Evolutionary conservation across 2,329 filamentous ascomycete genomes (phyloP), one percentile per base, ranked within the genome.

Genomic region (Calycina marina): DNA sequence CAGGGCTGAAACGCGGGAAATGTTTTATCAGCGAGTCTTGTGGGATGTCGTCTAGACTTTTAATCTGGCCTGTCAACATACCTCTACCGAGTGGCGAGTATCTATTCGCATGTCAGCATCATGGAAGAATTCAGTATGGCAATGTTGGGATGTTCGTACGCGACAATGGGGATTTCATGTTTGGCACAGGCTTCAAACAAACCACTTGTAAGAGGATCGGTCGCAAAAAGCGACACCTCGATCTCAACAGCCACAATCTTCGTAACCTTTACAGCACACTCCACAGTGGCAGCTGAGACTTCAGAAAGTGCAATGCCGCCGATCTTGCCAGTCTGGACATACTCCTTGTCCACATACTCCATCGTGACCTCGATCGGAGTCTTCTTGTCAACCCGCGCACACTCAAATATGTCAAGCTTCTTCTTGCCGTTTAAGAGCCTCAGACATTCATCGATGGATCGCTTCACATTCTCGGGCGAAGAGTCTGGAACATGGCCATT

Each of bases 71-170:
- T 0, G 67, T 66, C 36, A 75, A 51, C 56, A 75, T 65, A 0
- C 69, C 69, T 15, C 68, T 59, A 4, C 78, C 74, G 0, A 85
- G 60, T 1, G 81, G 80, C 27, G 75, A 77, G 55, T 84, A 86
- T 0, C 50, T 52, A 28, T 39, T 24, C 16, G 36, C 8, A 32
- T 16, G 18, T 46, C 30, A 43, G 43, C 36, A 18, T 11, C 22
- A 14, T 13, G 13, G 12, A 30, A 6, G 24, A 28, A 15, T 14
- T 35, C 16, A 17, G 36, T n/a, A n/a, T 12, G 18, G 11, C 22
- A 12, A 27, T 25, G 11, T 13, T 4, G 11, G 15, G 16, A 6
- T 17, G 11, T 33, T 44, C 49, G 12, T 46, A 52, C 46, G 76
- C 77, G 20, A 83, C 56, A 29, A 86, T 57, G 0, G 77, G 74